Conservation (phyloP, 73 alveolate species). For the Paramecium pentaurelia region DNA sequence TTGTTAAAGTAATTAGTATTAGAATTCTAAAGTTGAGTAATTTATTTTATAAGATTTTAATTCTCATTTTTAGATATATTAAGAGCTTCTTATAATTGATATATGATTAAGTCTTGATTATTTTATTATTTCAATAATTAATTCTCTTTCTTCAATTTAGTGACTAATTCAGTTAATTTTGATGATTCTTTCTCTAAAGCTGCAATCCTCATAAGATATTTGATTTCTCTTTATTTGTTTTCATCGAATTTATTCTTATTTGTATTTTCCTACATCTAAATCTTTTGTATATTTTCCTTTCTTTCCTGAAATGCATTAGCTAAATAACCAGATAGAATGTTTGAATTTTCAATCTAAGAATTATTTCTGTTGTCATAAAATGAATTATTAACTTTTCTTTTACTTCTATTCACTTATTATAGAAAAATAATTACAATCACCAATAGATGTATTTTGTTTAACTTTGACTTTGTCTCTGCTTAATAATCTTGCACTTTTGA, state of each 20-base stretch:
- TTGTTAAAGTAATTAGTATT: neutral
- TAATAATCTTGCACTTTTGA: neutral
- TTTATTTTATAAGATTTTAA: neutral
- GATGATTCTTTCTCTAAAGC: constrained; percentile 14
- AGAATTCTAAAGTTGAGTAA: neutral
- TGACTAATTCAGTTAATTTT: neutral
- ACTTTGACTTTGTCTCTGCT: constrained; percentile 25
- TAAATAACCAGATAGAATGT: neutral
- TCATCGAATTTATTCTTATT: neutral
- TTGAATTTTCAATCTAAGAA: neutral
- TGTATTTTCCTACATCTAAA: neutral
- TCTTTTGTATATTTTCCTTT: neutral
- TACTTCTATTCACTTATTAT: neutral
- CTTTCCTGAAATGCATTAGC: constrained; percentile 35
- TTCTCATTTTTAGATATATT: neutral
- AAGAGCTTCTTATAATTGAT: constrained; percentile 4
- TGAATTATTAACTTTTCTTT: constrained; percentile 14
- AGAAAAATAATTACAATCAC: neutral
- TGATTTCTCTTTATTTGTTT: neutral
- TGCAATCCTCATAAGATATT: constrained; percentile 38
- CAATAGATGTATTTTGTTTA: constrained; percentile 8
- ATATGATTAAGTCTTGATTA: neutral
- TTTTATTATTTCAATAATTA: neutral
- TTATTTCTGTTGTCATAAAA: constrained; percentile 17
- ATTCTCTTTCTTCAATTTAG: neutral